Evolutionary conservation across 2,329 filamentous ascomycete species (phyloP), one percentile per base, ranked within the genome.

Genomic region (Epichloe hybrida): DNA sequence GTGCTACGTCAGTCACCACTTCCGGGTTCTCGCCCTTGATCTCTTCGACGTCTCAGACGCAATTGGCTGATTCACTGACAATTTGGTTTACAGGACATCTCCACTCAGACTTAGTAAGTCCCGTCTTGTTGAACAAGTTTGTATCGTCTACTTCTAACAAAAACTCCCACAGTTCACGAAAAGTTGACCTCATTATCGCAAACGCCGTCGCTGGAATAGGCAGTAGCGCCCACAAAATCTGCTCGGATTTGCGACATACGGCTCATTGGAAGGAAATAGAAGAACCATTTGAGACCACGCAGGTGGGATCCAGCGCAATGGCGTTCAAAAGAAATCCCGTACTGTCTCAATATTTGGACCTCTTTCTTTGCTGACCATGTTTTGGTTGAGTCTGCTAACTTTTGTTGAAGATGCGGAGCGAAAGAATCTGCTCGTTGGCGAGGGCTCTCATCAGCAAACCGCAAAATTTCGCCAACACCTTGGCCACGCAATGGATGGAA

Each of bases 261-360:
- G 46, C 83, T 87, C 31, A 62, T 72, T 91, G 46, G 83, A 94
- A 95, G 73, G 88, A 94, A 66, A 72, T 93, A 52, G 89, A 94
- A 63, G 86, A 90, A 71, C 87, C 86, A 0, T 87, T 88, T 59
- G 86, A 90, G 69, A 81, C 80, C 59, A 78, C 81, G 57, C 88
- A 94, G 69, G 88, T 90, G 57, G 86, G 84, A 31, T 79, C 73
- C 38, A 6, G 15, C 41, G 54, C 55, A 5, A 56, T 77, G 13
- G 67, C 69, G 4, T 57, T 52, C 48, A 57, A 57, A 49, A 46
- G 50, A n/a, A 59, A 56, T 38, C 57, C 52, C n/a, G 51, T 17
- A 45, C 40, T 27, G 51, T 53, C 5, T 23, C 13, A n/a, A 3
- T 5, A 17, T 8, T 8, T 27, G 1, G 2, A n/a, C 15, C 12